Conservation (phyloP, 2,329 filamentous ascomycete genomes). For the Trichoderma semiorbis region DNA sequence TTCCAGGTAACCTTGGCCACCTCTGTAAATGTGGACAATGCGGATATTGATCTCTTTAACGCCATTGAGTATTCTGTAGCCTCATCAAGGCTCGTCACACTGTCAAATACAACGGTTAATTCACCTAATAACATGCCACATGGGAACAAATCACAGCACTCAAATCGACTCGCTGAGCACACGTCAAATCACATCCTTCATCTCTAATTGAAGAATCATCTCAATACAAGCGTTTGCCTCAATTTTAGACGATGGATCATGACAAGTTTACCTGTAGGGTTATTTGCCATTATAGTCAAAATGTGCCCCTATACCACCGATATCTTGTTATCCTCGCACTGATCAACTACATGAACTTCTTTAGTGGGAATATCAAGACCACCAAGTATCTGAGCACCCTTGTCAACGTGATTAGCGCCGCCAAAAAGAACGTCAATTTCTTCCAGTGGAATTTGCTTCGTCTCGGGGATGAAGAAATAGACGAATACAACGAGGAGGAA, state of each 20-base stretch:
- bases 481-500: not conserved
- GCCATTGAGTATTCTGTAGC: no score
- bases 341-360: not conserved
- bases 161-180: not conserved
- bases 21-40: no score
- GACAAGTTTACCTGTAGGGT: fast-evolving
- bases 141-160: no score
- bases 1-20: no score
- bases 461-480: conserved; percentile 1
- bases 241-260: not conserved
- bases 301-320: not conserved
- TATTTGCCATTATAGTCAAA: not conserved
- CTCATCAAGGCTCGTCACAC: no score
- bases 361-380: not conserved
- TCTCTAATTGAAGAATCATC: not conserved
- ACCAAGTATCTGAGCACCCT: not conserved
- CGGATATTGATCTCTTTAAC: no score
- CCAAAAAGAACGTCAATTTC: not conserved
- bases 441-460: not conserved
- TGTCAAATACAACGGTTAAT: no score
- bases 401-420: not conserved
- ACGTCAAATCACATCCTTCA: not conserved
- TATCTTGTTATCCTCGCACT: not conserved
- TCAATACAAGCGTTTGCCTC: fast-evolving
- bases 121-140: no score